Percentiles rank a stretch among this genome's conserved stretches.
Evolutionary conservation across 2,329 filamentous ascomycete genomes (phyloP).

Genomic region (Botrytis squamosa): DNA sequence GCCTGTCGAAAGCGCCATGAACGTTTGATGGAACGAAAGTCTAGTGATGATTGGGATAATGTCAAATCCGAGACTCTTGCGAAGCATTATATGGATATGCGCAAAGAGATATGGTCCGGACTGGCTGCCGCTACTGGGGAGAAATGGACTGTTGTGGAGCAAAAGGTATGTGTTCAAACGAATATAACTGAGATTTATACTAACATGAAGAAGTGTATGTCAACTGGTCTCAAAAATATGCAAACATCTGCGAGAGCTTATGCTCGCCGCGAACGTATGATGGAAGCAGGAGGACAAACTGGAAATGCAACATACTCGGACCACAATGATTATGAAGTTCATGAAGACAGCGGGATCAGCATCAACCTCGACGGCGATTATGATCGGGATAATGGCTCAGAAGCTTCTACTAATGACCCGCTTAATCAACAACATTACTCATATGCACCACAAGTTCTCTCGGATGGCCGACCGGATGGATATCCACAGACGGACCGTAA

Average conservation of each 20-base stretch:
- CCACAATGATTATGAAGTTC: constrained; percentile 14
- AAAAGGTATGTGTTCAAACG: constrained; percentile 49
- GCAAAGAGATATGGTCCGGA: constrained; percentile 78
- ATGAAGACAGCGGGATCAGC: constrained; percentile 67
- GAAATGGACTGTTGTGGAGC: constrained; percentile 71
- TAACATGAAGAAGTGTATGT: constrained; percentile 64
- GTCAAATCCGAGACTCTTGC: constrained; percentile 72
- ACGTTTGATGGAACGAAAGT: constrained; percentile 69
- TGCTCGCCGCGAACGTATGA: constrained; percentile 61
- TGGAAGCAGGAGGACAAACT: constrained; percentile 13
- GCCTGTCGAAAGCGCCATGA: constrained; percentile 90
- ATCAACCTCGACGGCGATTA: constrained; percentile 52
- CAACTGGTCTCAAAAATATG: constrained; percentile 78
- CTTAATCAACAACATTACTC: constrained; percentile 20
- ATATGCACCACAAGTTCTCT: constrained; percentile 19
- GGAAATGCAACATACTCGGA: constrained; percentile 10
- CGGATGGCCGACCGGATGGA: constrained; percentile 16
- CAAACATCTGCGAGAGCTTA: constrained; percentile 66
- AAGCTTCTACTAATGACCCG: constrained; percentile 21
- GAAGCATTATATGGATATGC: constrained; percentile 73
- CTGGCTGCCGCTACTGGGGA: constrained; percentile 75
- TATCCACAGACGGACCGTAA: constrained; percentile 18
- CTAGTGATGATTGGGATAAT: constrained; percentile 66
- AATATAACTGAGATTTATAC: constrained; percentile 6
- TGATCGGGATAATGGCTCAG: constrained; percentile 28